Conservation (phyloP, 2,329 filamentous ascomycete genomes). For the Hypoxylon sp. region DNA sequence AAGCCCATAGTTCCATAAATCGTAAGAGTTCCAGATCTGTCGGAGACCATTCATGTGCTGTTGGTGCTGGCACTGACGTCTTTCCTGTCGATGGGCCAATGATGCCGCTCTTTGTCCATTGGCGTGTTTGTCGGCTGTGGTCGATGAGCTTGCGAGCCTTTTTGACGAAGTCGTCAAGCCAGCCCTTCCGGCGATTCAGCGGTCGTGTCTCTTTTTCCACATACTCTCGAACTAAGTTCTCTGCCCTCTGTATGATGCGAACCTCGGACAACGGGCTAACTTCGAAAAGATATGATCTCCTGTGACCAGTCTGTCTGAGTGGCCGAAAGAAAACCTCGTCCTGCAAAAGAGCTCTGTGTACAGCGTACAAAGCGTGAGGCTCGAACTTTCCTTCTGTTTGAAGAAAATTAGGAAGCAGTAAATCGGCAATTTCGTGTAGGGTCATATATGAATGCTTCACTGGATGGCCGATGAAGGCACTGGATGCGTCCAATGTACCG, state of each 20-base stretch:
- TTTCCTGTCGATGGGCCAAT: conserved; percentile 55
- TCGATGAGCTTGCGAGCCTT: conserved; percentile 66
- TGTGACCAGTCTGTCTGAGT: conserved; percentile 62
- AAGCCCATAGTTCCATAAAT: conserved; percentile 78
- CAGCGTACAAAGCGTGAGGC: conserved; percentile 72
- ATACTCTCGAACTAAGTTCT: conserved; percentile 66
- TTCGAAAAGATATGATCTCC: conserved; percentile 71
- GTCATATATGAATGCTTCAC: conserved; percentile 61
- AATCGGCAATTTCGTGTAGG: conserved; percentile 64
- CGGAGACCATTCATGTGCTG: conserved; percentile 58
- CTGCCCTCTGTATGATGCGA: conserved; percentile 63
- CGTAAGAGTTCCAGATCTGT: conserved; percentile 69
- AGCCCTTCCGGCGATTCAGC: not conserved
- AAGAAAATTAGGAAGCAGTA: conserved; percentile 56
- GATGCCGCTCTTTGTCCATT: conserved; percentile 65
- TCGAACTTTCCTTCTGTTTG: conserved; percentile 58
- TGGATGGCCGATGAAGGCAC: conserved; percentile 56
- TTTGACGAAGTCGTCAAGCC: conserved; percentile 61
- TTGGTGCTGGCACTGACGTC: conserved; percentile 16
- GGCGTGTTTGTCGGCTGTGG: conserved; percentile 62
- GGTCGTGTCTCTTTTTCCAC: conserved; percentile 61
- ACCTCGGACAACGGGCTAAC: conserved; percentile 70
- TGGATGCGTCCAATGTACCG: conserved; percentile 62
- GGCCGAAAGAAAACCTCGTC: conserved; percentile 73
- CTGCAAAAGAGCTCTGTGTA: conserved; percentile 73